phyloP scores from a whole-genome alignment of 1,284 basidiomycete genomes.

The Boletus sp. region DNA sequence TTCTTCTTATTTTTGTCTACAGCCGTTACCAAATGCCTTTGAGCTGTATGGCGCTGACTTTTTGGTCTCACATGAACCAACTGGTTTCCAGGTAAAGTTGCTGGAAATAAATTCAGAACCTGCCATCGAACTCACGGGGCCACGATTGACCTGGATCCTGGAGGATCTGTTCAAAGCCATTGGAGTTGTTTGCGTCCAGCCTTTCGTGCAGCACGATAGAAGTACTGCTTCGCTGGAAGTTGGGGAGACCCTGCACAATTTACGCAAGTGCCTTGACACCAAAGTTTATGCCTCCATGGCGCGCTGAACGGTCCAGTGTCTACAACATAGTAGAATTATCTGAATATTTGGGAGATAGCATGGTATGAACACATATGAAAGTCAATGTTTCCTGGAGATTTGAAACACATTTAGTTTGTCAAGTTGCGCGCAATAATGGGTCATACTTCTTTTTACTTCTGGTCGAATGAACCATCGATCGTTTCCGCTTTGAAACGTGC shows the following conservation, averaged over 20 bases:
- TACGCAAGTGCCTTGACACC: conserved; percentile 56
- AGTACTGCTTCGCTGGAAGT: conserved; percentile 30
- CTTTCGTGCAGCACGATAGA: conserved; percentile 38
- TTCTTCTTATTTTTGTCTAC: conserved; percentile 12
- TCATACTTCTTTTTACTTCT: conserved; percentile 17
- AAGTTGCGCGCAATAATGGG: neutral
- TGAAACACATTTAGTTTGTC: neutral
- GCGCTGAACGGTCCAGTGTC: conserved; percentile 5
- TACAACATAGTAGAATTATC: neutral
- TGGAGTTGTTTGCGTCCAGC: conserved; percentile 62
- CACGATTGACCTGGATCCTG: conserved; percentile 75
- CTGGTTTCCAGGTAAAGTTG: conserved; percentile 63
- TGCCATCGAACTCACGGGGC: conserved; percentile 91
- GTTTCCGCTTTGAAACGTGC: conserved; percentile 18
- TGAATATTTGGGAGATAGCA: neutral
- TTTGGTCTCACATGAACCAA: conserved; percentile 57
- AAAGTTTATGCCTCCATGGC: conserved; percentile 29
- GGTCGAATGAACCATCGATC: neutral
- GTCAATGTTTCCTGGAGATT: conserved; percentile 13
- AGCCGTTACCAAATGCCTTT: conserved; percentile 90
- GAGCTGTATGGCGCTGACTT: conserved; percentile 95
- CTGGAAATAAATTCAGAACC: conserved; percentile 95
- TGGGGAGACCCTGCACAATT: conserved; percentile 38
- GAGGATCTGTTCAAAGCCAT: conserved; percentile 78
- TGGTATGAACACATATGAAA: neutral